Evolutionary conservation across 2,329 filamentous ascomycete species (phyloP), one percentile per base, ranked within the genome.

Genomic region (Exophiala aquamarina): DNA sequence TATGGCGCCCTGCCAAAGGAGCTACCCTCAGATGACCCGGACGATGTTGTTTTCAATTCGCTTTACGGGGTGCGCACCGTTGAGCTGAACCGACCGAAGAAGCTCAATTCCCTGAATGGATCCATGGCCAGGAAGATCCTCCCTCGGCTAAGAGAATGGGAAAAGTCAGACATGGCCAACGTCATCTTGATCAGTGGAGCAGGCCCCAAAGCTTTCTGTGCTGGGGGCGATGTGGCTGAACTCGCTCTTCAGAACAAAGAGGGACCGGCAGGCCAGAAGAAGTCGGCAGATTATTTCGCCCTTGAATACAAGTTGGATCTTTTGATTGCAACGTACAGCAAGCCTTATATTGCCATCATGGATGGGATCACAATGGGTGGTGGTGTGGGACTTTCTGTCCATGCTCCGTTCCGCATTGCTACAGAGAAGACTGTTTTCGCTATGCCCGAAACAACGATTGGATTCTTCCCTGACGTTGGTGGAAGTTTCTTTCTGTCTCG

Each of bases 281-380:
- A 78, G 60, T 95, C 91, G 20, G 74, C 80, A 38, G 83, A 91
- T 41, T 98, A 94, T 76, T 98, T 98, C 66, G 89, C 75, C 10
- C 83, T 93, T 47, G 94, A 98, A 83, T 98, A 97, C 77, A 86
- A 89, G 72, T 83, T 98, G 54, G 88, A 98, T 67, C 93, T 98
- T 70, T 77, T 92, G 59, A 95, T 98, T 65, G 88, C 93, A 17
- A 96, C 91, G 29, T 96, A 95, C 72, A 66, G 75, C 52, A 98
- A 96, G 74, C 93, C 93, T 0, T 95, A 93, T 64, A 82, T 98
- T 42, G 87, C 93, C 23, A 87, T 97, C 64, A 94, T 98, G 85
- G 93, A 98, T 64, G 93, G 93, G 50, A 87, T 95, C 67, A 98
- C 94, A 42, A 98, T 98, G 93, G 93, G 93, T 46, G 93, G 93